These are phyloP conservation scores for Carex kokanica DNA, from an alignment of 176 grass and related monocot species.

Conservation along the genomic window DNA sequence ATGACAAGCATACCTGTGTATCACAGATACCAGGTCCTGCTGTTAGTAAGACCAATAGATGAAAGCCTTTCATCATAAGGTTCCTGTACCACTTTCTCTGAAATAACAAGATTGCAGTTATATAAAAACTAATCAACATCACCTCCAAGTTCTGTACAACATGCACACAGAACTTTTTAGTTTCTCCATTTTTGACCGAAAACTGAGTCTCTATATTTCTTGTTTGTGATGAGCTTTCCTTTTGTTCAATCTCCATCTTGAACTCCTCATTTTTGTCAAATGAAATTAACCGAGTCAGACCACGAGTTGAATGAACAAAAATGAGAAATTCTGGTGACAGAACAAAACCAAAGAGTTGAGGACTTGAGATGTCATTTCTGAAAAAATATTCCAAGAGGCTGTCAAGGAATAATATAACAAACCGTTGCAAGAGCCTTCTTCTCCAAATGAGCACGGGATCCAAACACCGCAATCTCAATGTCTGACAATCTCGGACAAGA, in stretches of 20 bases:
- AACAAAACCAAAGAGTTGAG: background rate
- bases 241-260: background rate
- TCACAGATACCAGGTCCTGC: slow-evolving; percentile 83
- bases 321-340: background rate
- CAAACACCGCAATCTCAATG: slow-evolving; percentile 80
- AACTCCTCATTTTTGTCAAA: background rate
- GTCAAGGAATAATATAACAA: slow-evolving; percentile 18
- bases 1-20: slow-evolving; percentile 59
- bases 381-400: background rate
- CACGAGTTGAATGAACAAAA: background rate
- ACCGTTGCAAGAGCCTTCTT: slow-evolving; percentile 96
- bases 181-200: background rate
- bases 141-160: background rate
- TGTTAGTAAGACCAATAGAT: slow-evolving; percentile 78
- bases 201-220: background rate
- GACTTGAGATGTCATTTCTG: background rate
- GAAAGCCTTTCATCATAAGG: slow-evolving; percentile 98
- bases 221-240: background rate
- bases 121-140: background rate
- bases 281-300: background rate
- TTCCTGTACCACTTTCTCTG: slow-evolving; percentile 98
- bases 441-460: slow-evolving; percentile 92
- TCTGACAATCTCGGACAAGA: slow-evolving; percentile 46
- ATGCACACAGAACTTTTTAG: background rate
- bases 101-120: slow-evolving; percentile 21